Percentiles rank a stretch among this genome's conserved stretches.
phyloP scores from a whole-genome alignment of 176 grass and related monocot species.

The Chrysopogon serrulatus region DNA sequence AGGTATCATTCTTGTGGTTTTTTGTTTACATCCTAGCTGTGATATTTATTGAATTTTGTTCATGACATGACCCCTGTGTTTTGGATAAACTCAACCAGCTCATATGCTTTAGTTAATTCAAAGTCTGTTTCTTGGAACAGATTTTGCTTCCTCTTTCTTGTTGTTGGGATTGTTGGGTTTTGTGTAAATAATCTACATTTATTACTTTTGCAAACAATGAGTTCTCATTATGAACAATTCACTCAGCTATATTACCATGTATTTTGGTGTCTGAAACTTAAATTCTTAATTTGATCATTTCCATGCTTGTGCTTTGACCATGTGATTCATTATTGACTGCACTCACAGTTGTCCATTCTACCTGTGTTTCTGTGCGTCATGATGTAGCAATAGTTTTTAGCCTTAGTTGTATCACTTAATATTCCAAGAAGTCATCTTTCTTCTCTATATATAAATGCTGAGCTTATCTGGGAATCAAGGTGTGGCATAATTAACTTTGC shows the following conservation, averaged over 20 bases:
- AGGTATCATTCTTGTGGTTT: slow-evolving; percentile 47
- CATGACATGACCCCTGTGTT: background rate
- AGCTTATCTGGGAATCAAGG: background rate
- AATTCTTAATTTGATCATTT: background rate
- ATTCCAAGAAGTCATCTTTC: background rate
- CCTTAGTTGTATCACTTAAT: background rate
- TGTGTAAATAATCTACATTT: background rate
- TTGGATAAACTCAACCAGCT: background rate
- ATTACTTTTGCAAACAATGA: background rate
- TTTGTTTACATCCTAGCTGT: background rate
- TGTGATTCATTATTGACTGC: slow-evolving; percentile 10
- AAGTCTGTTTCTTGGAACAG: background rate
- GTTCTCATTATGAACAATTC: background rate
- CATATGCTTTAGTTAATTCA: background rate
- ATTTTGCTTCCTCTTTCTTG: background rate
- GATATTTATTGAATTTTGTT: background rate
- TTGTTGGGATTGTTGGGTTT: background rate
- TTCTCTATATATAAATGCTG: background rate
- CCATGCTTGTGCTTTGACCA: background rate
- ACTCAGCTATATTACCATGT: background rate
- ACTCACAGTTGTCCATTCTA: background rate
- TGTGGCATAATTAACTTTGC: background rate
- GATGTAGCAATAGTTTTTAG: background rate
- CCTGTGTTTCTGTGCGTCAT: background rate
- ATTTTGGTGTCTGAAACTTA: slow-evolving; percentile 2